phyloP scores from a whole-genome alignment of 441 rosid genomes.

The Bruguiera hainesii region DNA sequence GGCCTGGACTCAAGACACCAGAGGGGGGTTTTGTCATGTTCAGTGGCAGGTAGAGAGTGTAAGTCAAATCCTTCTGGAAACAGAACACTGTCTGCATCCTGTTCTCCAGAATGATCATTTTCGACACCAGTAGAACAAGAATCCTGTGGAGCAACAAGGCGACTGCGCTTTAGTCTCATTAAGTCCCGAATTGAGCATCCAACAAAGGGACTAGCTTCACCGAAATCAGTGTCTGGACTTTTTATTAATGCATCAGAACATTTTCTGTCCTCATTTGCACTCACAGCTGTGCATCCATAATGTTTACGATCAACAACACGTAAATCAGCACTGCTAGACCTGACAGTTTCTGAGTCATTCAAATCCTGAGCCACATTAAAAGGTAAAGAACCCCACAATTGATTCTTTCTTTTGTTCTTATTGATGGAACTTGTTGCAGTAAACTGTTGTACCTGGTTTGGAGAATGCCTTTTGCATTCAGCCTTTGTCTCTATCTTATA shows the following conservation, averaged over 20 bases:
- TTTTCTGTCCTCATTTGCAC: slow-evolving; percentile 33
- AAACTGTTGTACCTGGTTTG: slow-evolving; percentile 27
- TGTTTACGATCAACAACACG: slow-evolving; percentile 32
- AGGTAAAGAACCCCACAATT: slow-evolving; percentile 78
- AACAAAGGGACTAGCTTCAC: slow-evolving; percentile 34
- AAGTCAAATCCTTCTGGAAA: slow-evolving; percentile 35
- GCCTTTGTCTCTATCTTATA: slow-evolving; percentile 38
- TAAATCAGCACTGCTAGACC: slow-evolving; percentile 29
- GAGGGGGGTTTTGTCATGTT: slow-evolving; percentile 17
- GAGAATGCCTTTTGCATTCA: slow-evolving; percentile 33
- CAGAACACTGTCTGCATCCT: slow-evolving; percentile 16
- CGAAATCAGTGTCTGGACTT: slow-evolving; percentile 30
- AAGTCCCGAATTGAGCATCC: slow-evolving; percentile 78
- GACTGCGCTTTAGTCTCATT: slow-evolving; percentile 79
- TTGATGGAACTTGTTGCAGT: slow-evolving; percentile 25
- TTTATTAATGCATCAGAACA: slow-evolving; percentile 25
- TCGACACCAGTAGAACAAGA: slow-evolving; percentile 33
- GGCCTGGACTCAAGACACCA: slow-evolving; percentile 15
- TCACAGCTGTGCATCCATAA: slow-evolving; percentile 15
- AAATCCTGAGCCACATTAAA: slow-evolving; percentile 35
- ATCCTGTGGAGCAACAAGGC: slow-evolving; percentile 42
- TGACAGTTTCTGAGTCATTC: slow-evolving; percentile 29
- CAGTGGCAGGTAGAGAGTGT: slow-evolving; percentile 16
- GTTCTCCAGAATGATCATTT: slow-evolving; percentile 31
- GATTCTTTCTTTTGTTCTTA: slow-evolving; percentile 38